Conservation (phyloP, 495 filamentous ascomycete species). For the Hyaloscypha finlandica region DNA sequence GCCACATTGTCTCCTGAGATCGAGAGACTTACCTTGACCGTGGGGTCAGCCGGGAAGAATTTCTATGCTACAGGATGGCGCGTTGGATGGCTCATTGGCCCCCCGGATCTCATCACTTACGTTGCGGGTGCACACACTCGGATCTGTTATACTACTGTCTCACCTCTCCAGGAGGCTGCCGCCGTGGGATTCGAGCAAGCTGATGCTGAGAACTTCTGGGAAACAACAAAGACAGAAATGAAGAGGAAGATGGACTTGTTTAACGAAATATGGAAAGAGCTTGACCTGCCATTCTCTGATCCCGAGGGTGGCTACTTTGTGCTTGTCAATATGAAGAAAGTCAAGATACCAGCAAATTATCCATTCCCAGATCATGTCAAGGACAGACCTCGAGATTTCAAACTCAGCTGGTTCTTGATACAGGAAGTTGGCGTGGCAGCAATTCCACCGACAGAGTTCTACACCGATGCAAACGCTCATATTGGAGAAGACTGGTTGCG, state of each 20-base stretch:
- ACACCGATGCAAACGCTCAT: constrained; percentile 77
- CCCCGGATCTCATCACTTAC: constrained; percentile 85
- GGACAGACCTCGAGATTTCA: constrained; percentile 84
- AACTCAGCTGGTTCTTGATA: constrained; percentile 93
- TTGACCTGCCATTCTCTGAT: constrained; percentile 86
- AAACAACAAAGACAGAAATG: constrained; percentile 82
- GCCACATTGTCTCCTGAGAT: constrained; percentile 87
- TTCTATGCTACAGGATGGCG: constrained; percentile 98
- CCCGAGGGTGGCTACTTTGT: constrained; percentile 98
- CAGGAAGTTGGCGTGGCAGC: constrained; percentile 94
- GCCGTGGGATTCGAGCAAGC: constrained; percentile 94
- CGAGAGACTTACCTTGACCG: constrained; percentile 83
- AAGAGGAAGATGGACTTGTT: constrained; percentile 83
- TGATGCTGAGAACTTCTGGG: constrained; percentile 84
- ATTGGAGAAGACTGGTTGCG: constrained; percentile 90
- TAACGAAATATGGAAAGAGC: constrained; percentile 84
- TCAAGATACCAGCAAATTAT: constrained; percentile 79
- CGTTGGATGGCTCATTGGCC: constrained; percentile 92
- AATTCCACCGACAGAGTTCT: constrained; percentile 96
- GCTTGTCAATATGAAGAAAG: constrained; percentile 84
- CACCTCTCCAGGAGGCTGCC: constrained; percentile 92
- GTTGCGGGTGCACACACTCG: constrained; percentile 90
- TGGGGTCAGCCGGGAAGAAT: constrained; percentile 94
- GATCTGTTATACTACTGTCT: constrained; percentile 94
- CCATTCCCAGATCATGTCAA: constrained; percentile 87